Evolutionary conservation across 257 asterid species (phyloP).

Genomic region (Lycium barbarum): DNA sequence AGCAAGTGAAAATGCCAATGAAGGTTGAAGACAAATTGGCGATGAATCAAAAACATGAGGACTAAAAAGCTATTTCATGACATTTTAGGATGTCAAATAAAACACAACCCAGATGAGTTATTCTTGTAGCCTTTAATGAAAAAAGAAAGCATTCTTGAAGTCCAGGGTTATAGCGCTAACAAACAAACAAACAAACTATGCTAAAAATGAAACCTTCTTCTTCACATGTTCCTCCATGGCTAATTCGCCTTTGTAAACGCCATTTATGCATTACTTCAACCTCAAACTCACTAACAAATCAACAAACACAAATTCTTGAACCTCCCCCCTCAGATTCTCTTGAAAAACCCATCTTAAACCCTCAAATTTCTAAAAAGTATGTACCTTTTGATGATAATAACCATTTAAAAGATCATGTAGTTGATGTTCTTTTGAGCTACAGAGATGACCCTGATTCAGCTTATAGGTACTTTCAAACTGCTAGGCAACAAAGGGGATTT

Average conservation of each 20-base stretch:
- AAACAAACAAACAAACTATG: background rate
- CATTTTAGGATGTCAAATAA: background rate
- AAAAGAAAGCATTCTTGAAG: background rate
- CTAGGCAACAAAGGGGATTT: slow-evolving; percentile 48
- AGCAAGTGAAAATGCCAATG: too few species aligned
- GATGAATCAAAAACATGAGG: background rate
- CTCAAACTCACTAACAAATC: background rate
- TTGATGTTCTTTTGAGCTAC: slow-evolving; percentile 54
- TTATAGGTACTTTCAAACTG: slow-evolving; percentile 53
- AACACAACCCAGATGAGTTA: background rate
- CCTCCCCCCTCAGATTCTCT: background rate
- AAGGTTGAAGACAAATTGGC: background rate
- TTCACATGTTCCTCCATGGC: slow-evolving; percentile 12
- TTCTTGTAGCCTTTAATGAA: background rate
- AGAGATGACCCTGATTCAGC: slow-evolving; percentile 69
- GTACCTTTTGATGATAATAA: background rate
- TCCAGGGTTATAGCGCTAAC: background rate
- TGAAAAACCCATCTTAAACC: background rate
- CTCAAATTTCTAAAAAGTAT: background rate
- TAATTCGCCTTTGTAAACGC: slow-evolving; percentile 18
- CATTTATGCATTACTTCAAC: slow-evolving; percentile 6
- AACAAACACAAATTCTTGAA: background rate
- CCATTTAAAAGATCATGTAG: slow-evolving; percentile 35
- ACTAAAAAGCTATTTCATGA: background rate
- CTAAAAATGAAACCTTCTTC: slow-evolving; percentile 18